These are phyloP conservation scores for Penicillium maclennaniae DNA, from an alignment of 495 filamentous ascomycete genomes.

Conservation along the genomic window DNA sequence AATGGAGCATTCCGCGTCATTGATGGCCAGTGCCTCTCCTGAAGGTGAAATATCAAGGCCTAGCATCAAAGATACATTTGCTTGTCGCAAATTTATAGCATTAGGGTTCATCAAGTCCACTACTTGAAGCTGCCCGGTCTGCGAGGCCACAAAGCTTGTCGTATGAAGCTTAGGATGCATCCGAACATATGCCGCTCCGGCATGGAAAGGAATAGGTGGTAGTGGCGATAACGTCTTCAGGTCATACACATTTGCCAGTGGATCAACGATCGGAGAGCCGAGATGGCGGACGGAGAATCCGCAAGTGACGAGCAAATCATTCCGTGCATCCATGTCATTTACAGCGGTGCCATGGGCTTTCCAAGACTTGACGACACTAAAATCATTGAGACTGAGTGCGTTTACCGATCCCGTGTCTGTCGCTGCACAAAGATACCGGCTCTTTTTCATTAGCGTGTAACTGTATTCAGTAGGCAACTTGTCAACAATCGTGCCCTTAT, in stretches of 20 bases:
- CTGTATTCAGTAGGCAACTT: conserved; percentile 67
- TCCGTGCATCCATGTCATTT: conserved; percentile 92
- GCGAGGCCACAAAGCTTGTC: conserved; percentile 84
- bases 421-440: conserved; percentile 86
- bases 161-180: conserved; percentile 95
- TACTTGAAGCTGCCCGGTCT: conserved; percentile 86
- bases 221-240: conserved; percentile 80
- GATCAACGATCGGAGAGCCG: conserved; percentile 68
- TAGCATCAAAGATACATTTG: conserved; percentile 69
- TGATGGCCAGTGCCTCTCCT: conserved; percentile 81
- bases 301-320: conserved; percentile 89
- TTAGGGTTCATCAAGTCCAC: conserved; percentile 95
- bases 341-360: conserved; percentile 79
- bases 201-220: conserved; percentile 86
- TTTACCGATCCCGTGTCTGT: conserved; percentile 80
- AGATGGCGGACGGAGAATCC: conserved; percentile 77
- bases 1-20: conserved; percentile 71
- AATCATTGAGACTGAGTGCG: conserved; percentile 73
- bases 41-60: conserved; percentile 83
- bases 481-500: conserved; percentile 75
- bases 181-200: conserved; percentile 85
- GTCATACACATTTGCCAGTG: conserved; percentile 90
- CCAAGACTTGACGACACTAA: conserved; percentile 79
- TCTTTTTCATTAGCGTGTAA: conserved; percentile 87
- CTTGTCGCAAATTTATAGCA: conserved; percentile 82